phyloP scores from a whole-genome alignment of 257 asterid genomes.

The Phtheirospermum japonicum region DNA sequence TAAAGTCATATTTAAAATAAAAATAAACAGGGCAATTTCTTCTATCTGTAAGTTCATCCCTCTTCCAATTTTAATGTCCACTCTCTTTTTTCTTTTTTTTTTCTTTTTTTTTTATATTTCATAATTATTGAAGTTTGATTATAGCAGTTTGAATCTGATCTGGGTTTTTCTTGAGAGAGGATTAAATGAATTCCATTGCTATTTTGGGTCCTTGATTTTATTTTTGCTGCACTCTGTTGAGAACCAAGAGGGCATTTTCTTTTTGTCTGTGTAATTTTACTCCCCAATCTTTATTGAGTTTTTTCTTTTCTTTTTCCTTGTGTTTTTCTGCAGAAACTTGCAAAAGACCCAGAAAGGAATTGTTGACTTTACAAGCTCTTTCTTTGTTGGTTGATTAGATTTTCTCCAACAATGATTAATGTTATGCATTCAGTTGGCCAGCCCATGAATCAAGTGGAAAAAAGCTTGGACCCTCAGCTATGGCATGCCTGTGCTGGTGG shows the following conservation, averaged over 20 bases:
- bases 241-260: no score
- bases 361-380: no score
- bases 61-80: not conserved
- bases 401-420: conserved; percentile 57
- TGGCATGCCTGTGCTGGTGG: conserved; percentile 98
- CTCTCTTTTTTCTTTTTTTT: no score
- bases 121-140: not conserved
- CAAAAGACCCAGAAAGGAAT: not conserved
- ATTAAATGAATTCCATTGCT: no score
- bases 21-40: no score
- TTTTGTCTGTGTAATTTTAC: no score
- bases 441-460: conserved; percentile 53
- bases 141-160: not conserved
- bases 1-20: no score
- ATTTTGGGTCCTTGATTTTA: no score
- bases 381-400: no score
- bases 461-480: conserved; percentile 63
- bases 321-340: conserved; percentile 26
- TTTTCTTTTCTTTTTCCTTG: not conserved
- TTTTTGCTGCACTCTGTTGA: not conserved
- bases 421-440: conserved; percentile 50
- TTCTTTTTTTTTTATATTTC: not conserved
- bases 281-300: no score
- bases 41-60: no score
- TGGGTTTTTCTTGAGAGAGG: not conserved